Percentiles rank a stretch among this genome's conserved stretches.
phyloP scores from a whole-genome alignment of 768 basidiomycete species.

The Mrakia frigida region DNA sequence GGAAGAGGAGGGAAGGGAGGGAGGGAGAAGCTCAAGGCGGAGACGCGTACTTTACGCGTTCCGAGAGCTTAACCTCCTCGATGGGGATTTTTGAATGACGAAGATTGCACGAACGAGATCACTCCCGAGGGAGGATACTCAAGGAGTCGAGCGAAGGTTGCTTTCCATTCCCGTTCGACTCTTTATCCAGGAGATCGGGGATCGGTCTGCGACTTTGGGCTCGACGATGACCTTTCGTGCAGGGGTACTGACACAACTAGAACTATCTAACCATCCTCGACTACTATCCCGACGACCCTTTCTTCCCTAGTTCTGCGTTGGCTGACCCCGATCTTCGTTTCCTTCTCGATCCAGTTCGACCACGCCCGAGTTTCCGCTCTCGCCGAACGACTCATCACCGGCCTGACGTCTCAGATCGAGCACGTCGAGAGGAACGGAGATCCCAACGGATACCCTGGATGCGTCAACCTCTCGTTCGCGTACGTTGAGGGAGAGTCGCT shows the following conservation, averaged over 20 bases:
- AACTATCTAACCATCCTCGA: constrained; percentile 6
- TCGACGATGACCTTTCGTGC: constrained; percentile 51
- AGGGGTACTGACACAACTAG: constrained; percentile 78
- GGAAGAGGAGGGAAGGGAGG: neutral
- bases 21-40: neutral
- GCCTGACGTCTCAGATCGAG: constrained; percentile 77
- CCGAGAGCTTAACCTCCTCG: neutral
- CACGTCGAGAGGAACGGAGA: constrained; percentile 94
- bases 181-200: neutral
- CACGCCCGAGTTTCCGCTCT: constrained; percentile 66
- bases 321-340: constrained; percentile 25
- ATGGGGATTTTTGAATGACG: constrained; percentile 4
- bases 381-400: constrained; percentile 71
- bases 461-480: constrained; percentile 89
- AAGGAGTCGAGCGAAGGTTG: constrained; percentile 12
- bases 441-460: constrained; percentile 83
- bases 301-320: neutral
- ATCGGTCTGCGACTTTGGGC: neutral
- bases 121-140: neutral
- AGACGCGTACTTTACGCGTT: neutral
- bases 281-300: neutral
- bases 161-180: neutral
- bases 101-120: constrained; percentile 20
- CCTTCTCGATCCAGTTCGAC: constrained; percentile 58
- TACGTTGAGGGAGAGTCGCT: constrained; percentile 97